Evolutionary conservation across 768 basidiomycete species (phyloP).

Genomic region (Leccinum subgranulosum): DNA sequence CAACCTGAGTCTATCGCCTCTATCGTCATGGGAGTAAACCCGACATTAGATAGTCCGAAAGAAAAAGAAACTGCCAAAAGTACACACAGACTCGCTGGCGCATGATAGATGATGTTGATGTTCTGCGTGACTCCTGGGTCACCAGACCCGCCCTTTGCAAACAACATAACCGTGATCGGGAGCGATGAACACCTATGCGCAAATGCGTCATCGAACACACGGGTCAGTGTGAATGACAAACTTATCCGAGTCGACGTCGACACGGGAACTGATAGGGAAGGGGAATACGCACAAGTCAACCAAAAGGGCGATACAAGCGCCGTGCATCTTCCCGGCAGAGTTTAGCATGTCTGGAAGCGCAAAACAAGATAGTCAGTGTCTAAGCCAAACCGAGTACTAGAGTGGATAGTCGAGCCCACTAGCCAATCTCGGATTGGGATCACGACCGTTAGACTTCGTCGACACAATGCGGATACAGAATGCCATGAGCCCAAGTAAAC

Average conservation of each 20-base stretch:
- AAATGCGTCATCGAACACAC: no score
- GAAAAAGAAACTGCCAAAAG: background rate
- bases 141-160: constrained; percentile 27
- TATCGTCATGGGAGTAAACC: constrained; percentile 10
- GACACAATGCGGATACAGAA: no score
- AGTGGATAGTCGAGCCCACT: no score
- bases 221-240: no score
- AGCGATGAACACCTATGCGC: constrained; percentile 39
- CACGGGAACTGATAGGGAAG: background rate
- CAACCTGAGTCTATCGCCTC: constrained; percentile 43
- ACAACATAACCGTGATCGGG: constrained; percentile 36
- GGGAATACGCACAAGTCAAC: constrained; percentile 42
- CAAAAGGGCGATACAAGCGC: constrained; percentile 41
- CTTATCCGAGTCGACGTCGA: no score
- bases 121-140: constrained; percentile 41
- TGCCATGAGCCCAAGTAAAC: no score
- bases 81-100: constrained; percentile 38
- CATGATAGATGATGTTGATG: constrained; percentile 45
- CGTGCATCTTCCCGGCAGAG: constrained; percentile 33
- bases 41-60: background rate
- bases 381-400: no score
- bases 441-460: no score
- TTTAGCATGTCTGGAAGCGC: constrained; percentile 43
- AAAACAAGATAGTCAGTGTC: no score
- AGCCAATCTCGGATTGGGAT: no score